Evolutionary conservation across 768 basidiomycete genomes (phyloP), one percentile per base, ranked within the genome.

Genomic region (Agaricus blazei): DNA sequence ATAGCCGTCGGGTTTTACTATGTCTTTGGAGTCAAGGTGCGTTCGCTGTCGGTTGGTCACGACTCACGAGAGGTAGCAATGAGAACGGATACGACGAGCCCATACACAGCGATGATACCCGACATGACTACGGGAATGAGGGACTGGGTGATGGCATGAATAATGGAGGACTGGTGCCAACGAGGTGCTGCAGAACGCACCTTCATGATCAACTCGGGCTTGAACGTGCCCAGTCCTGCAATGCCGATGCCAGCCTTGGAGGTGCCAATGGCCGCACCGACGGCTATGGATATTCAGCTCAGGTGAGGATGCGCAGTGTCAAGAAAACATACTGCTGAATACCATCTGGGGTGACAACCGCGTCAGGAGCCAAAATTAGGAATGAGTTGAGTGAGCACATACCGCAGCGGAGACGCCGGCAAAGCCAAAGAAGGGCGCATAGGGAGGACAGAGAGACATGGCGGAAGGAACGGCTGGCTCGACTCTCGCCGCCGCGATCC

Each of bases 161-260:
- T 27, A 27, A 11, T 63, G 9, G 26, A 48, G 52, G 11, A 15
- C 15, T 11, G 8, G 54, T 27, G 46, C 36, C 26, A 42, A 31
- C 19, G 15, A 28, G 38, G 15, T 31, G 28, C 41, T 14, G 28
- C 23, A 64, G 45, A 48, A 24, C 78, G 62, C 63, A 87, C 95
- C 83, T 93, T 98, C 97, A 99, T 99, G 68, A 99, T 92, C 62
- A 98, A 79, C 67, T 99, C 97, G 59, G 97, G 97, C 65, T 82
- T 86, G 75, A 98, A 95, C 48, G 87, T 84, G 52, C 94, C 95
- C 56, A 98, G 74, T 27, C 97, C 96, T 54, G 97, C 87, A 65
- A 98, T 98, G 24, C 95, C 95, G 62, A 99, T 97, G 14, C 97
- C 97, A 37, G 96, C 82, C 71, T 99, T 99, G 27, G 94, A 85